These are phyloP conservation scores for Podaxis pistillaris DNA, from an alignment of 768 basidiomycete genomes.

Conservation along the genomic window DNA sequence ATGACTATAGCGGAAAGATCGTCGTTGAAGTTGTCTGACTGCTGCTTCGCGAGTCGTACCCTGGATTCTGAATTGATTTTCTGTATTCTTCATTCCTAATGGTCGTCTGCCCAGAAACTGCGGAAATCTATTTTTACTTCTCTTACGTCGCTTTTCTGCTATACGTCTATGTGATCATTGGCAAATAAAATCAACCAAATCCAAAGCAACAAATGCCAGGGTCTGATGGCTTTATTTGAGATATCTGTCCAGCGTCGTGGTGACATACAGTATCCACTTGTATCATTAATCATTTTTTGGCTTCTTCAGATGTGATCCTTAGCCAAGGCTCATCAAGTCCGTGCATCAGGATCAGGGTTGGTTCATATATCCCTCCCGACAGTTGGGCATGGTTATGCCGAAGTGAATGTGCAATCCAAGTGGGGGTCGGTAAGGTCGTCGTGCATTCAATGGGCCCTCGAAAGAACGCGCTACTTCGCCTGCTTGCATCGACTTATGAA, in stretches of 20 bases:
- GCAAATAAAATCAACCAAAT: neutral
- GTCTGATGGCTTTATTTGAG: neutral
- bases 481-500: neutral
- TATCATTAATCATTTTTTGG: slow-evolving; percentile 5
- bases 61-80: neutral
- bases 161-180: neutral
- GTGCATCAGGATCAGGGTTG: too few relatives aligned
- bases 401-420: neutral
- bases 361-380: too few relatives aligned
- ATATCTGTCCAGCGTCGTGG: neutral
- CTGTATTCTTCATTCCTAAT: neutral
- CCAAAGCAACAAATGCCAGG: neutral
- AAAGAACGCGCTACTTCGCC: neutral
- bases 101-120: neutral
- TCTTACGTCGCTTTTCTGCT: neutral
- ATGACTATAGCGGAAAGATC: slow-evolving; percentile 42
- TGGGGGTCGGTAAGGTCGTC: neutral
- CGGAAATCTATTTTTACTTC: slow-evolving; percentile 4
- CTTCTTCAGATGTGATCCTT: neutral
- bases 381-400: too few relatives aligned
- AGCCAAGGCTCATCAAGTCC: too few relatives aligned
- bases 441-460: neutral
- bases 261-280: slow-evolving; percentile 9
- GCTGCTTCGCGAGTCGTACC: neutral
- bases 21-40: slow-evolving; percentile 38